Base-by-base conservation (phyloP, 192 early-diverging fungal species). In the Backusella macrospora region DNA sequence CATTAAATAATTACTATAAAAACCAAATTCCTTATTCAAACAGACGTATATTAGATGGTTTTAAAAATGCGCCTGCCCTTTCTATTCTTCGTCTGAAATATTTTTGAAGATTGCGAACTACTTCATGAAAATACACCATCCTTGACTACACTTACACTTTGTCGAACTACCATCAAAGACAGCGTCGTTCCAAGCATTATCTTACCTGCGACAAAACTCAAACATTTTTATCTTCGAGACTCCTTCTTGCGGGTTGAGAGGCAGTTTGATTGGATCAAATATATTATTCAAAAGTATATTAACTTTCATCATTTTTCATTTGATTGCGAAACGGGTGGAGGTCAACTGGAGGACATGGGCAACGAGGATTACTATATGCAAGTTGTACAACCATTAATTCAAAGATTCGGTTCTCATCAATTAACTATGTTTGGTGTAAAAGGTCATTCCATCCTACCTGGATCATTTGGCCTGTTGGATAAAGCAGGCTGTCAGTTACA, bases 241-340 rank as follows among this genome's bases (percentile, higher is more conserved):
- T 8, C 26, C 3, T 5, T 26, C 8, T 59, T 59, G 13, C 13
- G 10, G 1, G 21, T 8, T 5, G 9, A 59, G 21, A 59, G 4
- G 21, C 10, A 26, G 3, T 3, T 10, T 12, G 12, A 4, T 5
- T 59, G 5, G 8, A 4, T 23, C 21, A 21, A 3, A 13, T 59
- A 23, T 10, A 59, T 59, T 26, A 13, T 59, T 12, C 21, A 29
- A 59, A 59, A 59, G 26, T 59, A 59, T 26, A 21, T 26, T 4
- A 59, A 59, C 26, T 5, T 59, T 23, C 52, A 59, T 8, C 52
- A 59, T 59, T 59, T 59, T 59, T 59, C 52, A 59, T 26, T 59
- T 7, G 26, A 10, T 4, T 1, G 9, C 9, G 0, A 26, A 10
- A 34, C 29, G 29, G 29, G 29, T 34, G 21, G 23, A 23, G 23